Evolutionary conservation across 768 basidiomycete genomes (phyloP), one percentile per base, ranked within the genome.

Genomic region (Mycena polygramma): DNA sequence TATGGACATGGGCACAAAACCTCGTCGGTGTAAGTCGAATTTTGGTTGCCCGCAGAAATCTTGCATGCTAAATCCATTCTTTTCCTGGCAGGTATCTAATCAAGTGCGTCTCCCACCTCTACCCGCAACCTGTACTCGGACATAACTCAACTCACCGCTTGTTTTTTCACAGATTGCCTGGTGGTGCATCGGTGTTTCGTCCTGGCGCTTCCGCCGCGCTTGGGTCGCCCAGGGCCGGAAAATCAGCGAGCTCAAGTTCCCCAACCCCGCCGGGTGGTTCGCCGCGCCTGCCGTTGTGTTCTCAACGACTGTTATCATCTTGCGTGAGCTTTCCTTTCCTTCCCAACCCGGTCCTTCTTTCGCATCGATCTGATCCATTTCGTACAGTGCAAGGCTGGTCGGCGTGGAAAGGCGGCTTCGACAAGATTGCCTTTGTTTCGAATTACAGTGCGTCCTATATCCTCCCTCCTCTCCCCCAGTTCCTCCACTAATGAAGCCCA

Each of bases 171-270:
- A 66, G 64, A 66, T 66, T 22, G 64, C 64, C 13, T 66, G 64
- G 64, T 66, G 55, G 55, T 66, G 55, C 36, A 66, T 66, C 55
- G 64, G 64, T 7, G 37, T 66, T 19, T 57, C 64, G 36, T 57
- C 55, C 30, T 66, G 64, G 64, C 64, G 64, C 20, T 66, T 66
- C 46, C 64, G 64, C 55, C 57, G 64, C 46, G 63, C 63, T 45
- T 65, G 63, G 63, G 55, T 65, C 14, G 63, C 63, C 6, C 63
- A 65, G 39, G 63, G 63, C 14, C 54, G 55, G 36, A 65, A 65
- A 39, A 57, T 65, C 20, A 5, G 24, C 1, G 63, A 65, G 15
- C 63, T 65, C 46, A 65, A 65, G 53, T 65, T 65, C 26, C 63
- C 63, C 35, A 63, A 63, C 30, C 63, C 63, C 30, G 52, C 55